phyloP scores from a whole-genome alignment of 2,329 filamentous ascomycete genomes.

The Elsinoe ampelina region DNA sequence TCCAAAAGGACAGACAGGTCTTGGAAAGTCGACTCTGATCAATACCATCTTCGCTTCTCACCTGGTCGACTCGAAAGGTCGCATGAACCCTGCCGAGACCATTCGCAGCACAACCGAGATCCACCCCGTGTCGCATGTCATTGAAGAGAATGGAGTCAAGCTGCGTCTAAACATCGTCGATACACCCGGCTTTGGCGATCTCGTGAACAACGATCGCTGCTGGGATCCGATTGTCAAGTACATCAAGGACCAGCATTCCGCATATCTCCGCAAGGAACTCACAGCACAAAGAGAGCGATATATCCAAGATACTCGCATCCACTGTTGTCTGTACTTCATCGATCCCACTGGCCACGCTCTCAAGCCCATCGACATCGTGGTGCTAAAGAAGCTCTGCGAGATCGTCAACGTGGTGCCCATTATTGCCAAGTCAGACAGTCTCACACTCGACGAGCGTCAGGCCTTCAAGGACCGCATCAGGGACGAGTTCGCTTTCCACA shows the following conservation, averaged over 20 bases:
- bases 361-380: slow-evolving; percentile 98
- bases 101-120: slow-evolving; percentile 96
- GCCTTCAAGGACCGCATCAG: slow-evolving; percentile 98
- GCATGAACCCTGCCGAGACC: slow-evolving; percentile 81
- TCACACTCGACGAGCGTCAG: slow-evolving; percentile 89
- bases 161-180: slow-evolving; percentile 98
- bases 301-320: slow-evolving; percentile 97
- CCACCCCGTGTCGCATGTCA: slow-evolving; percentile 94
- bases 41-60: slow-evolving; percentile 99
- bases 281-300: slow-evolving; percentile 98
- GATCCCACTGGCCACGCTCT: slow-evolving; percentile 96
- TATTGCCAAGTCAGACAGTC: slow-evolving; percentile 94
- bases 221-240: slow-evolving; percentile 99
- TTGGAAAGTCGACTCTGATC: slow-evolving; percentile 98
- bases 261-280: slow-evolving; percentile 97
- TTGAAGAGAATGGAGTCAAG: slow-evolving; percentile 98
- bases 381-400: slow-evolving; percentile 98
- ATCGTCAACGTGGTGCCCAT: slow-evolving; percentile 98
- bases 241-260: slow-evolving; percentile 99
- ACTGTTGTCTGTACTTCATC: slow-evolving; percentile 99
- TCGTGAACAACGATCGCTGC: slow-evolving; percentile 99
- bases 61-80: slow-evolving; percentile 97
- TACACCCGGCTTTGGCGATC: slow-evolving; percentile 93
- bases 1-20: slow-evolving; percentile 78
- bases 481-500: slow-evolving; percentile 99